Evolutionary conservation across 495 filamentous ascomycete genomes (phyloP).

Genomic region (Lasiosphaeria ovina): DNA sequence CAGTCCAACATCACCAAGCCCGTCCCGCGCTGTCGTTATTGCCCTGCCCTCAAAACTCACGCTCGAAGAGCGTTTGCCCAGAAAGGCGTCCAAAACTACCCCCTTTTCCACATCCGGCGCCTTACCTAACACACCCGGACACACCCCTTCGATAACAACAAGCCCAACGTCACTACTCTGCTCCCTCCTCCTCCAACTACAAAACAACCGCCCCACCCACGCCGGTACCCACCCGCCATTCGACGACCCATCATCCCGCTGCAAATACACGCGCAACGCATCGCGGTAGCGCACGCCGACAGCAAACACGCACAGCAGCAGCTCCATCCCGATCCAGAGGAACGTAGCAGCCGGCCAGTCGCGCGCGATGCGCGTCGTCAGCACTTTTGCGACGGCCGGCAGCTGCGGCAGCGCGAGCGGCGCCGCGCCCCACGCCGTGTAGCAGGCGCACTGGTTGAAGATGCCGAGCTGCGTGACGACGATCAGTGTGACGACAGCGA

Average conservation of each 20-base stretch:
- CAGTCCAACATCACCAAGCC: too few relatives aligned
- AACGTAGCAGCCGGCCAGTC: conserved; percentile 20
- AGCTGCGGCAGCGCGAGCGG: conserved; percentile 19
- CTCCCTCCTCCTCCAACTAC: too few relatives aligned
- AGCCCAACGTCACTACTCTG: too few relatives aligned
- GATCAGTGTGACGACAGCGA: conserved; percentile 6
- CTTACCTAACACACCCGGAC: too few relatives aligned
- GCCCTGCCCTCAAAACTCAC: too few relatives aligned
- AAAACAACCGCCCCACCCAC: neutral
- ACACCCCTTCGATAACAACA: too few relatives aligned
- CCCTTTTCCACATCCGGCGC: too few relatives aligned
- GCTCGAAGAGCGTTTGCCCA: too few relatives aligned
- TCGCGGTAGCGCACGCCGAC: conserved; percentile 13
- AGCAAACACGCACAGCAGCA: conserved; percentile 5
- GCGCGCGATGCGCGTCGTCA: conserved; percentile 10
- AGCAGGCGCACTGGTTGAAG: conserved; percentile 22
- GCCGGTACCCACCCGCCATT: neutral
- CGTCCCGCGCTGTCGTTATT: too few relatives aligned
- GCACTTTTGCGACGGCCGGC: conserved; percentile 2
- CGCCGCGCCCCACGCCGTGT: conserved; percentile 11
- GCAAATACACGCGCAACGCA: conserved; percentile 16
- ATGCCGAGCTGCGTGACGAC: conserved; percentile 17
- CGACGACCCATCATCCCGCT: conserved; percentile 16
- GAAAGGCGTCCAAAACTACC: too few relatives aligned
- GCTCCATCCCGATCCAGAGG: conserved; percentile 15